Evolutionary conservation across 2,329 filamentous ascomycete genomes (phyloP).

Genomic region (Escovopsis sp.): DNA sequence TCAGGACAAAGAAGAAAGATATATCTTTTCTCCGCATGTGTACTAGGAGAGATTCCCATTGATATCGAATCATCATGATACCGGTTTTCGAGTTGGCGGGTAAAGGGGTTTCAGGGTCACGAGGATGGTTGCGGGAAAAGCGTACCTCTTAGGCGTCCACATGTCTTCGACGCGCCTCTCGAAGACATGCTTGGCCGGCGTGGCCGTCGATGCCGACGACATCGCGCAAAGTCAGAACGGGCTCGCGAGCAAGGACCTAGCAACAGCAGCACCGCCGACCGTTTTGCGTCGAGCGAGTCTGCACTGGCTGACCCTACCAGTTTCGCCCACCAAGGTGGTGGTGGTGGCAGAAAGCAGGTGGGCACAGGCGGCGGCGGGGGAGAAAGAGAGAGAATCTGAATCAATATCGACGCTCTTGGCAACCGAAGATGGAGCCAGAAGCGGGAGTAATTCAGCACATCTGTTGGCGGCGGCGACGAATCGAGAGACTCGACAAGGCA

Average conservation of each 20-base stretch:
- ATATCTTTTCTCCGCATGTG: constrained; percentile 77
- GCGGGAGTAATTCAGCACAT: constrained; percentile 7
- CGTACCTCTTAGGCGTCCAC: constrained; percentile 81
- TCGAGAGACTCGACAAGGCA: constrained; percentile 1
- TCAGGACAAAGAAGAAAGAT: constrained; percentile 40
- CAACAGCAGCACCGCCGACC: constrained; percentile 3
- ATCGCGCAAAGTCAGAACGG: constrained; percentile 13
- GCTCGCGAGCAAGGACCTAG: constrained; percentile 1
- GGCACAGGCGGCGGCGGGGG: background rate
- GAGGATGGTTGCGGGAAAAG: constrained; percentile 9
- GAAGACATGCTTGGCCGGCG: constrained; percentile 57
- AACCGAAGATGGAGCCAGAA: constrained; percentile 7
- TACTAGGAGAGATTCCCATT: constrained; percentile 99
- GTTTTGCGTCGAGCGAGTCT: constrained; percentile 4
- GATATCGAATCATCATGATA: constrained; percentile 65
- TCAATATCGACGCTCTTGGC: constrained; percentile 6
- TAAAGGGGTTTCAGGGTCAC: constrained; percentile 1
- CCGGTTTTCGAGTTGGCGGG: constrained; percentile 3
- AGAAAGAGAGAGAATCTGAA: too few relatives aligned
- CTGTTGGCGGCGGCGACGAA: background rate
- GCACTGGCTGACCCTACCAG: too few relatives aligned
- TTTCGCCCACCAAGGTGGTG: too few relatives aligned
- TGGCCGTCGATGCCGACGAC: constrained; percentile 59
- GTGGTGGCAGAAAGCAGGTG: too few relatives aligned
- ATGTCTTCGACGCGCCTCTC: constrained; percentile 69